Evolutionary conservation across 192 early-diverging fungal genomes (phyloP), one percentile per base, ranked within the genome.

Genomic region (Diversispora eburnea): DNA sequence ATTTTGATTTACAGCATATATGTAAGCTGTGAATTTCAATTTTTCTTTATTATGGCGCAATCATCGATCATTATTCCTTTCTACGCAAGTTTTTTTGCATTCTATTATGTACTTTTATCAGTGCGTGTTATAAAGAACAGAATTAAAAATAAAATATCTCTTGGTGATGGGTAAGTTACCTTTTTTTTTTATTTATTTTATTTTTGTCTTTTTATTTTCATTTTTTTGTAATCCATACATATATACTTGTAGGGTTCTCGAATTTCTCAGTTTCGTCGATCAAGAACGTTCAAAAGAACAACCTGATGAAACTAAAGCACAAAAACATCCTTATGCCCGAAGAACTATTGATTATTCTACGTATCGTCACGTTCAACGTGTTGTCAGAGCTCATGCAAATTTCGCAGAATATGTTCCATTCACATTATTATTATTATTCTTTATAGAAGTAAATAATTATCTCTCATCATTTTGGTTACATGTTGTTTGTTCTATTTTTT

Each of bases 111-210:
- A 19, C 7, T 70, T 8, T 67, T 57, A 51, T 15, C 42, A 8
- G 6, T 73, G 20, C 73, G 43, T 8, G 5, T 67, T 15, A 54
- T 60, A 33, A 19, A 3, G 22, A 0, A 4, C 5, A 60, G 58
- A 4, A 6, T 13, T 5, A 72, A 12, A 22, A 45, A 43, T 39
- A 20, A 39, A 17, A 48, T 46, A 5, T 17, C 58, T 8, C 45
- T 41, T 64, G 46, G 52, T 48, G 56, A 56, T 74, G 45, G 72
- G 54, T 71, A 67, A 46, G 49, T 74, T 42, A 13, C 8, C n/a
- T 77, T 7, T 48, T 20, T 12, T 42, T 76, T 33, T 17, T 10
- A n/a, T 19, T 60, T 46, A 2, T 54, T 13, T 10, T 8, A 25
- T 9, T 75, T 33, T 17, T 39, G 45, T n/a, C n/a, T n/a, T n/a